phyloP scores from a whole-genome alignment of 805 yeast species.

The Zygoascus biomembranicola region DNA sequence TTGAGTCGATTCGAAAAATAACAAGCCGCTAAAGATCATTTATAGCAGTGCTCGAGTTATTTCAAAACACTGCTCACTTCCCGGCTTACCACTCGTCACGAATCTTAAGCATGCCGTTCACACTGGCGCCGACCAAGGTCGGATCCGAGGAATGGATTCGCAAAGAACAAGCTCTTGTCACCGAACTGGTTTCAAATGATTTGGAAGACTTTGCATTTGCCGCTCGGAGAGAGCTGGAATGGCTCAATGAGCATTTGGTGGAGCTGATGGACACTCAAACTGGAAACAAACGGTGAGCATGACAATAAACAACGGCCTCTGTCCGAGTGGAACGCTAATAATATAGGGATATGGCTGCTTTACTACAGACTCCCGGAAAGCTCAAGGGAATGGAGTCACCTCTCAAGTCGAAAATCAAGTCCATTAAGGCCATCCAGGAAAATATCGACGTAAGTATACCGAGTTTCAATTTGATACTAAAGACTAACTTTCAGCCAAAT shows the following conservation, averaged over 20 bases:
- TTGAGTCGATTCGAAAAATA: no score
- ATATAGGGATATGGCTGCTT: constrained; percentile 10
- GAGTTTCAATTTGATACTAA: neutral
- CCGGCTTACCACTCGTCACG: no score
- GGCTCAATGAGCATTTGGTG: constrained; percentile 36
- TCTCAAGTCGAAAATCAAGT: constrained; percentile 4
- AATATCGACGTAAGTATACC: neutral
- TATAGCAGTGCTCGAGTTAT: no score
- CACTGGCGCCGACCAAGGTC: constrained; percentile 5
- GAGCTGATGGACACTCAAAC: constrained; percentile 24
- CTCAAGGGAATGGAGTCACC: constrained; percentile 15
- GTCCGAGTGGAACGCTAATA: neutral
- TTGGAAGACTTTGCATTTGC: constrained; percentile 35
- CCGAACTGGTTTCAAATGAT: constrained; percentile 31
- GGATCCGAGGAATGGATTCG: constrained; percentile 49
- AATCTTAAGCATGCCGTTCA: neutral
- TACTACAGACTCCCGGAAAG: constrained; percentile 23
- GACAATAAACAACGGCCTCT: neutral
- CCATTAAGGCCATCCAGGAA: neutral
- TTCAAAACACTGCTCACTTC: no score
- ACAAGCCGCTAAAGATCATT: no score
- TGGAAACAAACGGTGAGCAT: constrained; percentile 17
- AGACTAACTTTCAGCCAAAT: neutral
- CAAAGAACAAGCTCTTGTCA: constrained; percentile 35
- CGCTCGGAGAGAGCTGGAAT: constrained; percentile 33